Evolutionary conservation across 345 rosid species (phyloP), one percentile per base, ranked within the genome.

Genomic region (Rubroshorea leprosula): DNA sequence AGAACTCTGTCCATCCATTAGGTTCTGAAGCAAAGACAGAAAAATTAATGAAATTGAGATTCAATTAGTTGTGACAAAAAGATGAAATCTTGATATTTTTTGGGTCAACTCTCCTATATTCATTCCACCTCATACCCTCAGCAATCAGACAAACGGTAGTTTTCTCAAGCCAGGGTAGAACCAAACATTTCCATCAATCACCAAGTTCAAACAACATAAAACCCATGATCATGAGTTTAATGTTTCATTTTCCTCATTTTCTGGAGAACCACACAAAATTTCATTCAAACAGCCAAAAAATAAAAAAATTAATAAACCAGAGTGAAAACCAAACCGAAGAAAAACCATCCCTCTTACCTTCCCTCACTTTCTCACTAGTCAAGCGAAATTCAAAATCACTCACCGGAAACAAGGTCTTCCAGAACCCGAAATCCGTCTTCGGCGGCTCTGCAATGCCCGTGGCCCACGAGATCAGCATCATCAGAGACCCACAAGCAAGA

Each of bases 391-490:
- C 61, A 68, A 68, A 71, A 68, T 9, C 46, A 83, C 94, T 82
- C 73, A 93, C 99, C 62, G 99, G 99, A 57, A 93, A 78, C 72
- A 93, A 74, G 23, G 87, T 70, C 81, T 93, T 93, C 97, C 97
- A 93, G 73, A 93, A 93, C 47, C 89, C 88, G 17, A 87, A 74
- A 69, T 89, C 99, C 0, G 97, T 89, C 49, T 85, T 78, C 0
- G 99, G 99, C n/a, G 97, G 39, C 78, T 87, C 91, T 2, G 95
- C 96, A 52, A 93, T 73, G 67, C 90, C 69, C 23, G 86, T 74
- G 23, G 90, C 86, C 99, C 97, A 93, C 5, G 97, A 93, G 62
- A 93, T 68, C n/a, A 93, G 68, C 99, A 93, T 93, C 86, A 89
- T 87, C 58, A 89, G 79, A 50, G 99, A 93, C 18, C 99, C 99